Evolutionary conservation across 2,329 filamentous ascomycete species (phyloP).

Genomic region (Metarhizium album): DNA sequence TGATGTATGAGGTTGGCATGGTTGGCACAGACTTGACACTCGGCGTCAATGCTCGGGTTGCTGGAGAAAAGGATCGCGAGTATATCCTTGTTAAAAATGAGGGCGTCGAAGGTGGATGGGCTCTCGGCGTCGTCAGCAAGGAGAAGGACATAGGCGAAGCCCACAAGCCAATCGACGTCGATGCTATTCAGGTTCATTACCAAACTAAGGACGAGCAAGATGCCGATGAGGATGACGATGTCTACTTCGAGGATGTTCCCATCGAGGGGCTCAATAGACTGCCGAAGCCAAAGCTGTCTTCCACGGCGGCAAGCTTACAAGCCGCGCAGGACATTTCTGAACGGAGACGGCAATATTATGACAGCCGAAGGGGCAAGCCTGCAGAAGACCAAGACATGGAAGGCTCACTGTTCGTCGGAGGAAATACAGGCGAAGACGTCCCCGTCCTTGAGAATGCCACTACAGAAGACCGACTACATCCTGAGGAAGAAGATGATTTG

Average conservation of each 20-base stretch:
- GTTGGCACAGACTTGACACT: slow-evolving; percentile 63
- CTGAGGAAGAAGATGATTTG: slow-evolving; percentile 50
- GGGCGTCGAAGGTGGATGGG: slow-evolving; percentile 90
- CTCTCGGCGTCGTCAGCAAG: slow-evolving; percentile 81
- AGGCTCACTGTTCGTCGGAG: slow-evolving; percentile 40
- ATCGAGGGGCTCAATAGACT: slow-evolving; percentile 82
- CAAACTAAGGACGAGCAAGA: slow-evolving; percentile 48
- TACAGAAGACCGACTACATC: slow-evolving; percentile 27
- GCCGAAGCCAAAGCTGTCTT: slow-evolving; percentile 41
- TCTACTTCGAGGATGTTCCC: slow-evolving; percentile 85
- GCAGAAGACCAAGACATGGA: slow-evolving; percentile 29
- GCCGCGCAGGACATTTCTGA: slow-evolving; percentile 15
- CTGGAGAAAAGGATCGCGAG: slow-evolving; percentile 79
- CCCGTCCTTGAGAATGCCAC: slow-evolving; percentile 14
- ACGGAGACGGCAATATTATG: slow-evolving; percentile 19
- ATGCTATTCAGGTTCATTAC: slow-evolving; percentile 50
- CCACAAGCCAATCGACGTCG: slow-evolving; percentile 87
- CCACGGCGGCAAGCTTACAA: slow-evolving; percentile 13
- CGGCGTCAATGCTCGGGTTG: slow-evolving; percentile 54
- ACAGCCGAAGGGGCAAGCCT: slow-evolving; percentile 8
- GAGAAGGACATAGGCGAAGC: slow-evolving; percentile 69
- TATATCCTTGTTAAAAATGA: slow-evolving; percentile 96
- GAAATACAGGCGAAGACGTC: slow-evolving; percentile 15
- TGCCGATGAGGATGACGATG: slow-evolving; percentile 60
- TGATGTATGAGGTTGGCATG: slow-evolving; percentile 94